Conservation (phyloP, 768 basidiomycete species). For the Mycena kentingensis region DNA sequence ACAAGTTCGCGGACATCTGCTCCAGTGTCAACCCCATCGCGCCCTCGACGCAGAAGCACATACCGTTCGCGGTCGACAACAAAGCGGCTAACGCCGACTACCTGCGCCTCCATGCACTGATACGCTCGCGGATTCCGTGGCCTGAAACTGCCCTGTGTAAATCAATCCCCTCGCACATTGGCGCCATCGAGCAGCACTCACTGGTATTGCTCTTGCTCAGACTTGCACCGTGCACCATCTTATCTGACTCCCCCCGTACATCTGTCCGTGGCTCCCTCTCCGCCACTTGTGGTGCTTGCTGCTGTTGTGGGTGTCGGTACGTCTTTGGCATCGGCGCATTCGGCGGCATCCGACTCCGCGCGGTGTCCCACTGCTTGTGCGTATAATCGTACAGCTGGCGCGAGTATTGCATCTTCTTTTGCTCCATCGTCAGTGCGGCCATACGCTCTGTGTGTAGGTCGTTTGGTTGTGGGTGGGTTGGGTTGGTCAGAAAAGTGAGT, state of each 20-base stretch:
- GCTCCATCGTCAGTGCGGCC: slow-evolving; percentile 37
- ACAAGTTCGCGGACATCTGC: neutral
- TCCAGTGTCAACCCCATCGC: too few relatives aligned
- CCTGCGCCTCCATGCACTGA: slow-evolving; percentile 19
- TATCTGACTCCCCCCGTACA: too few relatives aligned
- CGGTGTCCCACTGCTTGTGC: slow-evolving; percentile 42
- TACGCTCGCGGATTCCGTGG: slow-evolving; percentile 8
- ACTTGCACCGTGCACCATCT: too few relatives aligned
- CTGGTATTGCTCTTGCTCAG: neutral
- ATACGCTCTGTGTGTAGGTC: slow-evolving; percentile 26
- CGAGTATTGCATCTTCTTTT: slow-evolving; percentile 42
- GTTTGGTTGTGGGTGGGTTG: slow-evolving; percentile 1
- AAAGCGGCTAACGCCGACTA: too few relatives aligned
- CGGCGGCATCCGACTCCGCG: slow-evolving; percentile 11
- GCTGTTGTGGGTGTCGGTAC: neutral
- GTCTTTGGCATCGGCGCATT: neutral
- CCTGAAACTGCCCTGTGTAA: slow-evolving; percentile 17
- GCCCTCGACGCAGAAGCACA: neutral
- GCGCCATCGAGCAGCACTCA: too few relatives aligned
- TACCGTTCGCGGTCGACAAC: too few relatives aligned
- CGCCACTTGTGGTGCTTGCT: slow-evolving; percentile 10
- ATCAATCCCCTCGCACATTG: too few relatives aligned
- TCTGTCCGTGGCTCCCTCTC: slow-evolving; percentile 1
- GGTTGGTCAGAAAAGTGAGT: neutral
- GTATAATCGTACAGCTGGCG: slow-evolving; percentile 45